Base-by-base conservation (phyloP, 1,284 basidiomycete species). In the Ustilago crameri region DNA sequence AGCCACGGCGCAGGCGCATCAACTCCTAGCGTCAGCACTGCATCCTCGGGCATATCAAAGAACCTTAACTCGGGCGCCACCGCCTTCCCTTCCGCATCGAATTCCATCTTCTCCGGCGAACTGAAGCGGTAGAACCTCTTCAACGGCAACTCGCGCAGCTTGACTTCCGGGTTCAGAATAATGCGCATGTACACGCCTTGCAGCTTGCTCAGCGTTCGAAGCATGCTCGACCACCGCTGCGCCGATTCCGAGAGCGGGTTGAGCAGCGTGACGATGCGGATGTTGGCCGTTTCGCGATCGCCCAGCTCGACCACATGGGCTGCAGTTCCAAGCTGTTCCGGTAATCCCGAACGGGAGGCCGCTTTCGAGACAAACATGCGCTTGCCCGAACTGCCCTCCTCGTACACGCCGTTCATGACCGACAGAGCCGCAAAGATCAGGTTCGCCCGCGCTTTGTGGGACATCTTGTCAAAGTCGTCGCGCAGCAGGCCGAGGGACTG, bases 51-150 rank as follows among this genome's bases (percentile, higher is more conserved):
- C 32, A 89, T 80, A n/a, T 46, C 58, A 18, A 49, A 56, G 53
- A 82, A 82, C 0, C 53, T 43, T 10, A 79, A 27, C 18, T 63
- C 58, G 3, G 69, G 23, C 3, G 61, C 34, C 0, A 52, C 15
- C 87, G 42, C 86, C 79, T 30, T 91, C 86, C 47, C 93, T 45
- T 88, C 83, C 15, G 88, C 85, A 70, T 92, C 89, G 78, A 94
- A 98, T 0, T 82, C 61, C 5, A 91, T 84, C 5, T 84, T 82
- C 12, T 89, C 85, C 1, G 87, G 84, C 2, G 94, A 85, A 47
- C 89, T 90, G 78, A 90, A 93, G 3, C 92, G 90, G 82, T 96
- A 97, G 85, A 97, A 98, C n/a, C 91, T 88, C 84, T 95, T 96
- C 41, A 98, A 85, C 1, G 94, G 93, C 43, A 97, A 85, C 84